phyloP scores from a whole-genome alignment of 495 filamentous ascomycete genomes.

The Neurospora hispaniola region DNA sequence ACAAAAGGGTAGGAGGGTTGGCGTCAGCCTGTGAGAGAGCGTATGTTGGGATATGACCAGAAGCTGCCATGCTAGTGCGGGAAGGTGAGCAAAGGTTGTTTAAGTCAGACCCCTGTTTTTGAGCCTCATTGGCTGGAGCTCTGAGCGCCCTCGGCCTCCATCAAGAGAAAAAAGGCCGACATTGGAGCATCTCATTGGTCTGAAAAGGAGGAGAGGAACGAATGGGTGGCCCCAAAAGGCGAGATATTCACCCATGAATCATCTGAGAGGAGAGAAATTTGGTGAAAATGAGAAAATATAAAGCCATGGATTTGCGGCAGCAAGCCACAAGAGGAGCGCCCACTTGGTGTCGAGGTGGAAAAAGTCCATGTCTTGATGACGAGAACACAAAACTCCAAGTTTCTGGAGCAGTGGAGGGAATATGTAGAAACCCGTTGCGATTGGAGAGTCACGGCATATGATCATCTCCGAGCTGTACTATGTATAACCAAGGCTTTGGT shows the following conservation, averaged over 20 bases:
- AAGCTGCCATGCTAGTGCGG: constrained; percentile 21
- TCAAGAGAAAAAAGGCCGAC: constrained; percentile 16
- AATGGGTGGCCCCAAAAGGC: constrained; percentile 15
- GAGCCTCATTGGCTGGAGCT: constrained; percentile 24
- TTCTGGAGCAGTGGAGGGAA: neutral
- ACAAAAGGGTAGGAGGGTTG: constrained; percentile 6
- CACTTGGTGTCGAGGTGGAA: neutral
- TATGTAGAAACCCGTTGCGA: neutral
- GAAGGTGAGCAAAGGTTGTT: constrained; percentile 26
- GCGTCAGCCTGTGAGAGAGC: constrained; percentile 16
- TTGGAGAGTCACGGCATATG: neutral
- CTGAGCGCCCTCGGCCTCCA: constrained; percentile 23
- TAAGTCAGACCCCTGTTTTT: constrained; percentile 25
- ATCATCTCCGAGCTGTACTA: neutral
- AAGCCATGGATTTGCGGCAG: neutral
- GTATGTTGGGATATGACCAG: constrained; percentile 14
- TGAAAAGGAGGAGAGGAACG: constrained; percentile 6
- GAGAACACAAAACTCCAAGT: neutral
- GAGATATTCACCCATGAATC: constrained; percentile 3
- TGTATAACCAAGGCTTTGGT: neutral
- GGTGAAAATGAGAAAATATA: constrained; percentile 1
- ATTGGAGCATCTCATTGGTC: constrained; percentile 15
- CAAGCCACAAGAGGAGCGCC: neutral
- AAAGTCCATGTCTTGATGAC: neutral
- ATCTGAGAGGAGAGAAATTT: constrained; percentile 2